Evolutionary conservation across 2,329 filamentous ascomycete genomes (phyloP).

Genomic region (Teratosphaeria nubilosa): DNA sequence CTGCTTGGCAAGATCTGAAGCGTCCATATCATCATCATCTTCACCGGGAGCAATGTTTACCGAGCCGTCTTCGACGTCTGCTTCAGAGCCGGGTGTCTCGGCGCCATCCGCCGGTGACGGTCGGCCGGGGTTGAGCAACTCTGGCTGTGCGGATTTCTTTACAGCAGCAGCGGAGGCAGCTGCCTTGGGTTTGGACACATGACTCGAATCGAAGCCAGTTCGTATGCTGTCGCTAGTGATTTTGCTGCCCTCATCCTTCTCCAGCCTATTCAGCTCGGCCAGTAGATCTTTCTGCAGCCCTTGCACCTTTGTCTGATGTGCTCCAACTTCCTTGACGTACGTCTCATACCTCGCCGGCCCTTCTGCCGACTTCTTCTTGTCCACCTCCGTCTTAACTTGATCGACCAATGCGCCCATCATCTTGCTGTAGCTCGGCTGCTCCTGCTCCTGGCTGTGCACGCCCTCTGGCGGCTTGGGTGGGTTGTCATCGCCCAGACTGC

Average conservation of each 20-base stretch:
- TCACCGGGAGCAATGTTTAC: conserved; percentile 31
- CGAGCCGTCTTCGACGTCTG: conserved; percentile 48
- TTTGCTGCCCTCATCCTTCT: conserved; percentile 75
- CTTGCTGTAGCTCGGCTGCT: conserved; percentile 77
- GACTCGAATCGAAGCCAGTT: conserved; percentile 81
- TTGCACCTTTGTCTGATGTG: conserved; percentile 67
- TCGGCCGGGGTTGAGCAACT: conserved; percentile 25
- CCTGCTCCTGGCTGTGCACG: conserved; percentile 59
- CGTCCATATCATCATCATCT: conserved; percentile 59
- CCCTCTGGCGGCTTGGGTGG: conserved; percentile 68
- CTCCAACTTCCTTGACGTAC: conserved; percentile 68
- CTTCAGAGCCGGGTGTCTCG: conserved; percentile 49
- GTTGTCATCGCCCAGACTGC: conserved; percentile 60
- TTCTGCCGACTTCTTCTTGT: conserved; percentile 59
- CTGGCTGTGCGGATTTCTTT: conserved; percentile 22
- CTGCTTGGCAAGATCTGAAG: conserved; percentile 65
- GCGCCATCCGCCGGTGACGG: conserved; percentile 24
- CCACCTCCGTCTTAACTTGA: conserved; percentile 78
- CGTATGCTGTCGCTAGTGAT: conserved; percentile 89
- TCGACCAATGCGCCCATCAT: conserved; percentile 98
- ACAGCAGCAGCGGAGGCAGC: conserved; percentile 22
- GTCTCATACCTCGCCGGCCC: conserved; percentile 51
- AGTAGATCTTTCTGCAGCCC: conserved; percentile 66
- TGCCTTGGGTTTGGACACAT: conserved; percentile 51
- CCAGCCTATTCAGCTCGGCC: conserved; percentile 65